Base-by-base conservation (phyloP, 2,329 filamentous ascomycete genomes). In the Hypoxylon sp. region DNA sequence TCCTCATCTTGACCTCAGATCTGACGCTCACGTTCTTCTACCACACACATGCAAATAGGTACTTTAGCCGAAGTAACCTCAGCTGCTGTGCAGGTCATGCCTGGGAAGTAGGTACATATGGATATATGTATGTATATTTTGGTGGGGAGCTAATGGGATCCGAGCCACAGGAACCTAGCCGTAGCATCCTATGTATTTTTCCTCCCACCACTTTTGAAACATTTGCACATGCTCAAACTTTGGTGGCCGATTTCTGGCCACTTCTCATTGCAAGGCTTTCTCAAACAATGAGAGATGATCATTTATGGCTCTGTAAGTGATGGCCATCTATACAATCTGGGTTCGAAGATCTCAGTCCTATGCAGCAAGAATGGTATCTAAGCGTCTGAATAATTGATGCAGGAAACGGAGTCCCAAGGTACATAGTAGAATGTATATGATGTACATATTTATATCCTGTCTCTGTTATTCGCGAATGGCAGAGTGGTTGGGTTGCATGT, bases 401-500 rank as follows among this genome's bases (percentile, higher is more conserved):
- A 13, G 32, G 13, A 13, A 37, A 13, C 11, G 32, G 11, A 37
- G 15, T 37, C 11, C 11, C 2, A 11, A 32, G 31, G 10, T 2
- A 8, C 29, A 31, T 31, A 32, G 10, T 32, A 11, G 31, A 32
- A 15, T 50, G 46, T 2, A 8, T 29, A 31, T 54, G 11, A 42
- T 29, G 53, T 46, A n/a, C 6, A n/a, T 46, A 42, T 31, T 42
- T 46, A 19, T 57, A 35, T 57, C n/a, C 31, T 19, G 13, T 19
- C n/a, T n/a, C 1, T 51, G 1, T 42, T 31, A 50, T 59, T 59
- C 37, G 24, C 37, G 15, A 39, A 24, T 56, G 46, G 19, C n/a
- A 58, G 44, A 31, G 48, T 54, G 50, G 62, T 58, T 53, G 35
- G 64, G 64, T 70, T 60, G 61, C 68, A 70, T 68, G 68, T 70